Conservation (phyloP, 75 land plant species). For the Cunninghamia lanceolata region DNA sequence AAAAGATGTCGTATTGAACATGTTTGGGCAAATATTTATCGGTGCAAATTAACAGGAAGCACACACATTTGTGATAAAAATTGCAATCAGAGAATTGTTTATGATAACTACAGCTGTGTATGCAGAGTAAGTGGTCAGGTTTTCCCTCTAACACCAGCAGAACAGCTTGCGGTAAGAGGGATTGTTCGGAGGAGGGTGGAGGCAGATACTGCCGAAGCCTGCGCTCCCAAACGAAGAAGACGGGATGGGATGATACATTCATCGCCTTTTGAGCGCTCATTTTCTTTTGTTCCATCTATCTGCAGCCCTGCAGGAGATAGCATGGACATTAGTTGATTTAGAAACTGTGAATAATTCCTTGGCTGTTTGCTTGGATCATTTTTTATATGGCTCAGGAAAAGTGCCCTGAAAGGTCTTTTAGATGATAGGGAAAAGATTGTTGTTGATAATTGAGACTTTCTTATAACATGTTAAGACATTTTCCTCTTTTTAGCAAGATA, state of each 20-base stretch:
- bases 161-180: constrained; percentile 67
- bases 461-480: not conserved
- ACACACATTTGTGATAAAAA: constrained; percentile 93
- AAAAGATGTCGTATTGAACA: constrained; percentile 70
- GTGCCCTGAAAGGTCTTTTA: not conserved
- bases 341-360: not conserved
- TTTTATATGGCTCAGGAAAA: not conserved
- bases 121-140: constrained; percentile 76
- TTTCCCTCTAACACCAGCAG: constrained; percentile 57
- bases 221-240: constrained; percentile 50
- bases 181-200: constrained; percentile 67
- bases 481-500: not conserved
- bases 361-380: not conserved
- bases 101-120: constrained; percentile 82
- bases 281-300: constrained; percentile 50
- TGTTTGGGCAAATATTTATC: constrained; percentile 81
- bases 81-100: constrained; percentile 85
- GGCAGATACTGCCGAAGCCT: constrained; percentile 32
- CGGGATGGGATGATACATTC: constrained; percentile 47
- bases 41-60: constrained; percentile 71
- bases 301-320: constrained; percentile 68
- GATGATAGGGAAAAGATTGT: not conserved
- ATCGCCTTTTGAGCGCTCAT: constrained; percentile 68
- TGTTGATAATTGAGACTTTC: not conserved
- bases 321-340: constrained; percentile 49